Conservation (phyloP, 1,139 yeast genomes). For the Yamadazyma blattariae region DNA sequence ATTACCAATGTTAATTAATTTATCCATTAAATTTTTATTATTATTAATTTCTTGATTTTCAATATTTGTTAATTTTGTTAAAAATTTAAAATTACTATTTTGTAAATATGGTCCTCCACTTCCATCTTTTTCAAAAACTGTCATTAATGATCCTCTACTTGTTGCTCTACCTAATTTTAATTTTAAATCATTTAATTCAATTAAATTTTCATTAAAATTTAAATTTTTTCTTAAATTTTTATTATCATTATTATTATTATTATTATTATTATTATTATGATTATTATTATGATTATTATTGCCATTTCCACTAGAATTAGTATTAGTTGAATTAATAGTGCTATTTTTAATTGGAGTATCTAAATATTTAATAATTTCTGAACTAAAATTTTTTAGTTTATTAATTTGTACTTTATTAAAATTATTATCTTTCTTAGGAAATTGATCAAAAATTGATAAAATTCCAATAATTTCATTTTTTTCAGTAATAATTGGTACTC, state of each 20-base stretch:
- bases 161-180: slow-evolving; percentile 56
- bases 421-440: slow-evolving; percentile 26
- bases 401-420: slow-evolving; percentile 34
- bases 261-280: neutral
- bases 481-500: slow-evolving; percentile 50
- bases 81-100: slow-evolving; percentile 42
- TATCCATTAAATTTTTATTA: slow-evolving; percentile 30
- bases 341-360: slow-evolving; percentile 33
- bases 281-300: no score
- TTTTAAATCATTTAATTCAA: slow-evolving; percentile 27
- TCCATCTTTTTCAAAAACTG: slow-evolving; percentile 59
- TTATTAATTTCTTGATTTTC: slow-evolving; percentile 16
- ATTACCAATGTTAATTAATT: slow-evolving; percentile 38
- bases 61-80: slow-evolving; percentile 22
- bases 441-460: slow-evolving; percentile 57
- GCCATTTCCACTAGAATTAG: no score
- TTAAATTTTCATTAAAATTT: slow-evolving; percentile 11
- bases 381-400: slow-evolving; percentile 35
- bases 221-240: slow-evolving; percentile 3
- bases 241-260: slow-evolving; percentile 8
- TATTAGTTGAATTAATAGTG: no score
- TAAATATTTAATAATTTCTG: slow-evolving; percentile 43
- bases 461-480: slow-evolving; percentile 51
- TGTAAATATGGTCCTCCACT: slow-evolving; percentile 57
- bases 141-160: slow-evolving; percentile 30